These are phyloP conservation scores for Pythium dissimile DNA, from an alignment of 352 stramenopile genomes.

Conservation along the genomic window DNA sequence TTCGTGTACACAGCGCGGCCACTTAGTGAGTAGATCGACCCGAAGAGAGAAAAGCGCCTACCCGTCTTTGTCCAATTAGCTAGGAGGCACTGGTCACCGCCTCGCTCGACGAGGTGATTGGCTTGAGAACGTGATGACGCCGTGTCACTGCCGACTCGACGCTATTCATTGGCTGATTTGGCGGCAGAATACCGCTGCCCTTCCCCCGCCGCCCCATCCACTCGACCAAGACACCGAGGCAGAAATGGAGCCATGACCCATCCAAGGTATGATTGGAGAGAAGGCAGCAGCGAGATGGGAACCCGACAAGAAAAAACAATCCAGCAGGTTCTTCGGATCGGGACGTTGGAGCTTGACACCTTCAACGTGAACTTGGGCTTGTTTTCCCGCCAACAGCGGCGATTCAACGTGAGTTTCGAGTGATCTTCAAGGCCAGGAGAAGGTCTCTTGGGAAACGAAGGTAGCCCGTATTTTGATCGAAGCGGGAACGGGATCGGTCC, in stretches of 20 bases:
- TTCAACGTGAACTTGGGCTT: background rate
- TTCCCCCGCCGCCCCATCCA: background rate
- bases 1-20: background rate
- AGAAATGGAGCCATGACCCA: background rate
- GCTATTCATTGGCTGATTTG: constrained; percentile 4
- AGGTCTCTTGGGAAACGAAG: no score
- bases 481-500: no score
- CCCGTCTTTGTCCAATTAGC: constrained; percentile 19
- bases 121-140: constrained; percentile 15
- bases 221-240: background rate
- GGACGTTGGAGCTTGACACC: background rate
- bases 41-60: constrained; percentile 8
- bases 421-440: no score
- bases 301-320: background rate
- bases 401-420: no score
- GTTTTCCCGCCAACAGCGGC: no score
- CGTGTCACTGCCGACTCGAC: constrained; percentile 11
- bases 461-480: no score
- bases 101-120: constrained; percentile 16
- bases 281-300: background rate
- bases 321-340: background rate
- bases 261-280: no score
- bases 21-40: background rate
- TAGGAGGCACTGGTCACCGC: constrained; percentile 10
- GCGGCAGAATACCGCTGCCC: background rate